Conservation (phyloP, 805 yeast genomes). For the Saturnispora galanensis region DNA sequence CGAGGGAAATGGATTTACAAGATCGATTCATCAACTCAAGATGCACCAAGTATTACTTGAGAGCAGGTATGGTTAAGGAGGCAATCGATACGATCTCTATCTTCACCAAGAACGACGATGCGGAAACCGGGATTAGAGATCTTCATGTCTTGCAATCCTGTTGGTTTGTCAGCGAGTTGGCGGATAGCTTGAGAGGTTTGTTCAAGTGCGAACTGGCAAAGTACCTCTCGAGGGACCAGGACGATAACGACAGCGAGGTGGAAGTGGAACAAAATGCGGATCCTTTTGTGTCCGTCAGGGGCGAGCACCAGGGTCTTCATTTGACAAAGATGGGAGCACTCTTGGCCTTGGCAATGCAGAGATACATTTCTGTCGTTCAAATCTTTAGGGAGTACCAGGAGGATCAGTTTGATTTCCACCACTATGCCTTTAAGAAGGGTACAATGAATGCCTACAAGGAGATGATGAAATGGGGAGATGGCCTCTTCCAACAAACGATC, state of each 20-base stretch:
- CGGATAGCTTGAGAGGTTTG: slow-evolving; percentile 65
- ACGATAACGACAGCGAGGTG: background rate
- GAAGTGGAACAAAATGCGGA: slow-evolving; percentile 24
- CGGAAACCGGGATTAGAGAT: slow-evolving; percentile 77
- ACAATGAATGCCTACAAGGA: slow-evolving; percentile 77
- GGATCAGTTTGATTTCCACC: slow-evolving; percentile 93
- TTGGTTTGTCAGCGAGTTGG: slow-evolving; percentile 81
- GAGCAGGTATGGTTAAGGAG: slow-evolving; percentile 64
- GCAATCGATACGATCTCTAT: slow-evolving; percentile 67
- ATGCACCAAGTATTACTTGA: slow-evolving; percentile 69
- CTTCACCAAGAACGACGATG: slow-evolving; percentile 79
- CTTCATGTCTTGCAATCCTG: slow-evolving; percentile 83
- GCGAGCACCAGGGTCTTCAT: slow-evolving; percentile 22
- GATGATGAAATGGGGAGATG: slow-evolving; percentile 76
- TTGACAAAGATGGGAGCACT: slow-evolving; percentile 27
- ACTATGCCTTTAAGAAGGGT: slow-evolving; percentile 83
- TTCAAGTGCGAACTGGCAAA: slow-evolving; percentile 30
- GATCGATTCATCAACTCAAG: slow-evolving; percentile 89
- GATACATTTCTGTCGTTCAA: slow-evolving; percentile 57
- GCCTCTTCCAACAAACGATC: slow-evolving; percentile 57
- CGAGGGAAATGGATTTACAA: slow-evolving; percentile 69
- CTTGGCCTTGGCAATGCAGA: slow-evolving; percentile 69
- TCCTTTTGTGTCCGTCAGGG: slow-evolving; percentile 24
- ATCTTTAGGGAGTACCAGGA: slow-evolving; percentile 61
- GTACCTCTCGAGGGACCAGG: slow-evolving; percentile 8